Conservation (phyloP, 2,329 filamentous ascomycete species). For the Aspergillus aculeatinus region DNA sequence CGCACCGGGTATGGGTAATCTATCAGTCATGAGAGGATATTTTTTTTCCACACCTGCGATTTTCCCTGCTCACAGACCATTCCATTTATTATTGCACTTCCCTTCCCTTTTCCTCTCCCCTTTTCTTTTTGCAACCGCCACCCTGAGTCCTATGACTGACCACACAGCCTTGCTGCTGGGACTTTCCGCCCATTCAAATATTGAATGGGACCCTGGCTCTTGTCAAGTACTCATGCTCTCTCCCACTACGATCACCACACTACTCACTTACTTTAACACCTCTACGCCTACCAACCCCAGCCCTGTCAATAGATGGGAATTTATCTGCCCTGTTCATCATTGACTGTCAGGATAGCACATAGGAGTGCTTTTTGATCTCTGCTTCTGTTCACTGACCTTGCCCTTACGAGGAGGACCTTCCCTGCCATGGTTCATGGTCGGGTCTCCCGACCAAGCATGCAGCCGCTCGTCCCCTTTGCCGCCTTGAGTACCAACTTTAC, state of each 20-base stretch:
- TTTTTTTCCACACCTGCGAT: background rate
- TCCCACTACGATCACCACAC: background rate
- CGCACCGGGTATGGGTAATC: conserved; percentile 4
- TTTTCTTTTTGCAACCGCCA: conserved; percentile 1
- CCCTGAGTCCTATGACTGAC: background rate
- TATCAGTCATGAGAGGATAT: conserved; percentile 4
- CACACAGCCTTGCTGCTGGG: background rate
- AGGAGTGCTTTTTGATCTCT: background rate
- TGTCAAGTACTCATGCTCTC: background rate
- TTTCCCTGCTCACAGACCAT: conserved; percentile 4
- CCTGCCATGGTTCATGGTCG: background rate
- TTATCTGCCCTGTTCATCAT: background rate
- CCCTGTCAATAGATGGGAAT: background rate
- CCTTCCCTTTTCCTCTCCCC: background rate
- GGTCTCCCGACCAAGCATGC: conserved; percentile 3
- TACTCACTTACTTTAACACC: background rate
- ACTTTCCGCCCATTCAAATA: background rate
- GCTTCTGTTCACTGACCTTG: background rate
- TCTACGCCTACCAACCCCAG: background rate
- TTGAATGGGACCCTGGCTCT: background rate
- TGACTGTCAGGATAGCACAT: background rate
- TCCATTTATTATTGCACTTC: conserved; percentile 1
- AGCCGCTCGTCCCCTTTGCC: conserved; percentile 5
- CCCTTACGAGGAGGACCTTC: background rate
- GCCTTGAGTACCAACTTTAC: conserved; percentile 7